phyloP scores from a whole-genome alignment of 2,329 filamentous ascomycete species.

The Trichoderma breve region DNA sequence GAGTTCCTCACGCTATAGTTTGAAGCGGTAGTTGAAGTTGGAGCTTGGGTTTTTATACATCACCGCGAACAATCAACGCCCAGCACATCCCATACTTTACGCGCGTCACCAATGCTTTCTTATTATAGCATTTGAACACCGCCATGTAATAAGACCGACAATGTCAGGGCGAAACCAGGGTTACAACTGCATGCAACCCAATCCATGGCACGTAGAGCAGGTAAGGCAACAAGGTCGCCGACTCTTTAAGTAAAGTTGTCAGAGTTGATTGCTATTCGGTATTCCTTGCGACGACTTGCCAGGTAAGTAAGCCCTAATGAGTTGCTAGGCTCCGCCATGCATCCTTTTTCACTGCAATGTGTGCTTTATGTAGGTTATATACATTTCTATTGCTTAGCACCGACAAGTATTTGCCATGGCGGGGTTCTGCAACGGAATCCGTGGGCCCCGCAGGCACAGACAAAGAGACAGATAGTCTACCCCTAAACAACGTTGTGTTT shows the following conservation, averaged over 20 bases:
- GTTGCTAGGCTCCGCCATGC: not conserved
- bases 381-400: not conserved
- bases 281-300: not conserved
- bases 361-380: not conserved
- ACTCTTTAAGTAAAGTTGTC: not conserved
- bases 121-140: not conserved
- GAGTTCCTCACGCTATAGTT: not conserved
- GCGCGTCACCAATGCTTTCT: not conserved
- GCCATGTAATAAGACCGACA: not conserved
- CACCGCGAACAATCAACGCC: not conserved
- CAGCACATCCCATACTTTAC: not conserved
- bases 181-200: not conserved
- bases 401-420: not conserved
- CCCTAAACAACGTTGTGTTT: not conserved
- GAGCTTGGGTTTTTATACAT: not conserved
- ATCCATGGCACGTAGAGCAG: not conserved
- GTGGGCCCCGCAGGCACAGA: not conserved
- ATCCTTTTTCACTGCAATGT: not conserved
- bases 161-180: not conserved
- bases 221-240: not conserved
- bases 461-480: not conserved
- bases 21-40: not conserved
- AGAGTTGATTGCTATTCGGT: not conserved
- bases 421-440: not conserved
- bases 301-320: not conserved